Evolutionary conservation across 225 moss, liverwort and hornwort species (phyloP).

Genomic region (Anthoceros angustus): DNA sequence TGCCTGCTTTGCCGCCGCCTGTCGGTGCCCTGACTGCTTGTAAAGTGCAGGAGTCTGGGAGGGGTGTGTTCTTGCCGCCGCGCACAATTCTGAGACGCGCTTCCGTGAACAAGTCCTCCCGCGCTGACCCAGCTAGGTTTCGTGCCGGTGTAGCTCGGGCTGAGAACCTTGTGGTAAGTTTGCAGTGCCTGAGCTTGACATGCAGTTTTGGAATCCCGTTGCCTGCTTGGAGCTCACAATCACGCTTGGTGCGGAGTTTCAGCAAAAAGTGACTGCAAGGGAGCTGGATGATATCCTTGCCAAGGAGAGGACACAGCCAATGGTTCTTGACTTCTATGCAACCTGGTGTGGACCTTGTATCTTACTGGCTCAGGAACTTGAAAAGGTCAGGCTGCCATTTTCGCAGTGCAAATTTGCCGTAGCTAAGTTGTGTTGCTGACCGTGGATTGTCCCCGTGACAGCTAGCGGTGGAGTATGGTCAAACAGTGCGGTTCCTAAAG

Average conservation of each 20-base stretch:
- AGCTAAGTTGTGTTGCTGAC: neutral
- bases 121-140: neutral
- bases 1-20: neutral
- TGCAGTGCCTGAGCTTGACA: neutral
- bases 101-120: neutral
- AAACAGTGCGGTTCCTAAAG: constrained; percentile 67
- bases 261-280: constrained; percentile 84
- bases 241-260: neutral
- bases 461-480: constrained; percentile 80
- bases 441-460: constrained; percentile 2
- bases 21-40: neutral
- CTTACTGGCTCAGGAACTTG: constrained; percentile 82
- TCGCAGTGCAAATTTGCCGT: neutral
- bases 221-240: neutral
- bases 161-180: neutral
- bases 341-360: constrained; percentile 99
- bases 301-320: constrained; percentile 57
- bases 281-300: constrained; percentile 87
- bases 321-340: constrained; percentile 96
- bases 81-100: neutral
- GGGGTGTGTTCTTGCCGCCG: neutral
- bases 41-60: neutral
- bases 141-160: neutral
- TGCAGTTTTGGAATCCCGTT: neutral
- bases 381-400: constrained; percentile 34